phyloP scores from a whole-genome alignment of 2,329 filamentous ascomycete genomes.

The Emericellopsis atlantica region DNA sequence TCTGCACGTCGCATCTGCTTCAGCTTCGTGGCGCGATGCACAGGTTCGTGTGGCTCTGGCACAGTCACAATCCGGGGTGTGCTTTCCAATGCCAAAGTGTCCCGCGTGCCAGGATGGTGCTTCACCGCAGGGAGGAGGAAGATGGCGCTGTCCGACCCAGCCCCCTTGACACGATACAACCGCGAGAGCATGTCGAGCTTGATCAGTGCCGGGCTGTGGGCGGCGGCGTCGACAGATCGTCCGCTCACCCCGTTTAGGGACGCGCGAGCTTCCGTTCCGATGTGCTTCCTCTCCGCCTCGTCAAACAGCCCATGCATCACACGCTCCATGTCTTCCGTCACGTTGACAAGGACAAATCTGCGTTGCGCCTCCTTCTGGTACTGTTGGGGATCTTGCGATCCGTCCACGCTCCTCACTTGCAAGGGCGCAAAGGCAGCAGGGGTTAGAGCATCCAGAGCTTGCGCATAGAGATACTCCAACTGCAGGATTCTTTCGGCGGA shows the following conservation, averaged over 20 bases:
- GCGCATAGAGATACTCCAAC: constrained; percentile 39
- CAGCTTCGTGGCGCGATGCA: no score
- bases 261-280: constrained; percentile 17
- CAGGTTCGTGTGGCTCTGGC: constrained; percentile 4
- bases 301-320: constrained; percentile 35
- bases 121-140: constrained; percentile 39
- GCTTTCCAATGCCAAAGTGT: constrained; percentile 26
- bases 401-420: constrained; percentile 38
- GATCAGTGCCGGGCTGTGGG: constrained; percentile 19
- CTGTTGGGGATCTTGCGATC: constrained; percentile 34
- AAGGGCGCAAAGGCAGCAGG: constrained; percentile 35
- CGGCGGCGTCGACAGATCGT: constrained; percentile 18
- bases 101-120: constrained; percentile 28
- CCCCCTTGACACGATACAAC: constrained; percentile 36
- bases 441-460: constrained; percentile 34
- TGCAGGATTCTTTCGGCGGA: constrained; percentile 43
- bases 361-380: constrained; percentile 44
- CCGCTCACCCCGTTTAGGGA: constrained; percentile 27
- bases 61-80: constrained; percentile 12
- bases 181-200: constrained; percentile 35
- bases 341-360: constrained; percentile 40
- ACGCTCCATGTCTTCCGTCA: constrained; percentile 35
- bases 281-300: constrained; percentile 15
- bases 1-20: no score
- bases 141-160: constrained; percentile 28